Evolutionary conservation across 768 basidiomycete species (phyloP).

Genomic region (Dioszegia crocea): DNA sequence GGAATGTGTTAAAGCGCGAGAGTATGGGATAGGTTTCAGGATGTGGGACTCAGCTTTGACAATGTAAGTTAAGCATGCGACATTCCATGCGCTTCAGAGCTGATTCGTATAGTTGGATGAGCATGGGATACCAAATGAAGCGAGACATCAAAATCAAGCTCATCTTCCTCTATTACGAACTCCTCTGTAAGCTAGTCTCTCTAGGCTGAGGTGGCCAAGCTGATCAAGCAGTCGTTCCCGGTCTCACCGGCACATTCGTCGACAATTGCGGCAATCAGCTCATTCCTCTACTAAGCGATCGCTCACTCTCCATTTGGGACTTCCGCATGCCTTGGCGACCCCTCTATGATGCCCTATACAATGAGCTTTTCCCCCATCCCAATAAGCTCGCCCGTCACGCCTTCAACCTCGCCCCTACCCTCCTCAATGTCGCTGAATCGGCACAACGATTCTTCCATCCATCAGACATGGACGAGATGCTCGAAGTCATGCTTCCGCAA

Average conservation of each 20-base stretch:
- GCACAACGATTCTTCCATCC: slow-evolving; percentile 83
- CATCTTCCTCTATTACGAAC: slow-evolving; percentile 72
- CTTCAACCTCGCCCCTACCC: slow-evolving; percentile 49
- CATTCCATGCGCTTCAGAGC: background rate
- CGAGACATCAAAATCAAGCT: slow-evolving; percentile 69
- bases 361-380: slow-evolving; percentile 61
- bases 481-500: slow-evolving; percentile 73
- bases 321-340: slow-evolving; percentile 46
- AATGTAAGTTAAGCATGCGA: slow-evolving; percentile 10
- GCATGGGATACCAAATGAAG: slow-evolving; percentile 82
- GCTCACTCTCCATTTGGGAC: slow-evolving; percentile 39
- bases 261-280: slow-evolving; percentile 72
- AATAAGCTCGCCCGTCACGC: slow-evolving; percentile 48
- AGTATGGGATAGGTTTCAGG: slow-evolving; percentile 73
- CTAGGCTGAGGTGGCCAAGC: background rate
- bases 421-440: slow-evolving; percentile 51
- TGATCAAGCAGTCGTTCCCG: slow-evolving; percentile 30
- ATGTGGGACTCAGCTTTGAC: slow-evolving; percentile 58
- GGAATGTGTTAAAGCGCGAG: slow-evolving; percentile 72
- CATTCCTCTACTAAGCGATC: slow-evolving; percentile 57
- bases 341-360: slow-evolving; percentile 39
- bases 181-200: slow-evolving; percentile 49
- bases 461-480: slow-evolving; percentile 78
- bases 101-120: slow-evolving; percentile 60
- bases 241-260: slow-evolving; percentile 52